Base-by-base conservation (phyloP, 2,329 filamentous ascomycete species). In the Cercospora canescens region DNA sequence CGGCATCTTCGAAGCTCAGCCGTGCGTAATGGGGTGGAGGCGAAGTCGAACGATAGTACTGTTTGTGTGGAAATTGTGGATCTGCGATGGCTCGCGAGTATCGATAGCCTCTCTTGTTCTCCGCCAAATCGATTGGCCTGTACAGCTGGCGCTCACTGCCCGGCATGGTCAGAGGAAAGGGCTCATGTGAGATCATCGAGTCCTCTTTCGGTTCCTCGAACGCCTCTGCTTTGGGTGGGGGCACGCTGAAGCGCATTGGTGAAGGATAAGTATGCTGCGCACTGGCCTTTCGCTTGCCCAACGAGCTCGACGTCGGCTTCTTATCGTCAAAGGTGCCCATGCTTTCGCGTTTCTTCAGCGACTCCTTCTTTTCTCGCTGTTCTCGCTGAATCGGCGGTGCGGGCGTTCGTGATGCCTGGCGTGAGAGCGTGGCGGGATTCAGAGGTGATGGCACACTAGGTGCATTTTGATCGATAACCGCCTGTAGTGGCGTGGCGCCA, bases 71-170 rank as follows among this genome's bases (percentile, higher is more conserved):
- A 75, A 97, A 97, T 21, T 87, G 84, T 1, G 93, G 93, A 71
- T 97, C 94, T 71, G 93, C 93, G 70, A 97, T 94, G 76, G 92
- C 96, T 73, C 94, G 91, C 34, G 89, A 91, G 77, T 98, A 98
- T 66, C 93, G 91, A 77, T 94, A 98, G 63, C 90, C 86, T 71
- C 86, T 86, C 72, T 88, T 88, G 75, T 90, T 89, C 74, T 87
- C 88, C 7, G 88, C 86, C 69, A 84, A 80, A 66, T 86, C 84
- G 28, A 82, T 76, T 0, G 82, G 81, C 69, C 82, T 84, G 75
- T 79, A 80, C 61, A 84, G 75, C 70, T 84, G 80, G 0, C 75
- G 74, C 37, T 75, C 68, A 26, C 77, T 79, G 54, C 82, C 78
- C 16, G 79, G 81, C 45, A 80, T 80, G 60, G 75, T 72, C 34